Evolutionary conservation across 352 stramenopile genomes (phyloP), one percentile per base, ranked within the genome.

Genomic region (Phytophthora capsici): DNA sequence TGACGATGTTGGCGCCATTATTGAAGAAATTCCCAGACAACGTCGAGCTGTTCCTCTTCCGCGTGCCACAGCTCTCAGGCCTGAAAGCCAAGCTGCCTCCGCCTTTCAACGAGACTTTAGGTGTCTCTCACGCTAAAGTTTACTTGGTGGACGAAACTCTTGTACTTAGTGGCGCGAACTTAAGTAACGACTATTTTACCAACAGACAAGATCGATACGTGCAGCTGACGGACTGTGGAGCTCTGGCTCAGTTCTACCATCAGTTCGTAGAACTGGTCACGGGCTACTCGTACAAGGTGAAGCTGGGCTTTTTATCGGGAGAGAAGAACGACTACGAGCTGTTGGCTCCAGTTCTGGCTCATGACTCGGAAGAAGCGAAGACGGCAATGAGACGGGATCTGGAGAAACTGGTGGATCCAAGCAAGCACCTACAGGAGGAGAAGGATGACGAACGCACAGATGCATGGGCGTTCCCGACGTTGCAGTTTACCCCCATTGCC

Each of bases 111-210:
- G 87, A 95, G 66, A 90, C 84, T n/a, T 73, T 94, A 9, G 86
- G 86, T 19, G 85, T 94, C 10, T 90, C 71, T 5, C 88, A 96
- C 53, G 82, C 86, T 28, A 96, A 96, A 73, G 84, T 91, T 16
- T 96, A 96, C 47, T 55, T 93, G 8, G 81, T 87, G 43, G 88
- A 96, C 65, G 82, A 94, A 50, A 89, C 73, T 23, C 75, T 94
- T 25, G 79, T 95, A 37, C 77, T 95, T 12, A 93, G 82, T 47
- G 88, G 87, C 9, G 88, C 88, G 7, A 96, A 96, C 55, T 63
- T 96, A 6, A 93, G 83, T 53, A 64, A 78, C 2, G 87, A 95
- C 58, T 96, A 96, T 47, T 96, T 96, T 20, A 93, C 85, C 1
- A 88, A 91, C 44, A 62, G 88, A 30, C 86, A 94, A 49, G 88